phyloP scores from a whole-genome alignment of 1,139 yeast genomes.

The Pichia sp. region DNA sequence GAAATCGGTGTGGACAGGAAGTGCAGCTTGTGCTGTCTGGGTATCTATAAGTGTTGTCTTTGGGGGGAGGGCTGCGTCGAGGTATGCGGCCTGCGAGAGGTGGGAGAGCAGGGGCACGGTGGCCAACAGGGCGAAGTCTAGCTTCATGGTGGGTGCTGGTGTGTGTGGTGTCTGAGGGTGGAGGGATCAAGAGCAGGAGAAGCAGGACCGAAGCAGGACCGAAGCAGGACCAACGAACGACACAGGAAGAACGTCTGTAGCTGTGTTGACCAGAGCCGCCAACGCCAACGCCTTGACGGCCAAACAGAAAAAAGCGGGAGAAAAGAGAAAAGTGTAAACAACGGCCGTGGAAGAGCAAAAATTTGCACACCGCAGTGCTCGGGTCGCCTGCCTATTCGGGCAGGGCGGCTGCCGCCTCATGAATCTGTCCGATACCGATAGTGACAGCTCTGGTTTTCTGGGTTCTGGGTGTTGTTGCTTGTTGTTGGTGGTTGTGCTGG shows the following conservation, averaged over 20 bases:
- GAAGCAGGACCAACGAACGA: not conserved
- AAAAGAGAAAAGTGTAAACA: too few relatives aligned
- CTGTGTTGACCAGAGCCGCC: too few relatives aligned
- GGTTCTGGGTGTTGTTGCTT: too few relatives aligned
- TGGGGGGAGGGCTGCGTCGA: slow-evolving; percentile 1
- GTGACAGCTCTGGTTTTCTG: too few relatives aligned
- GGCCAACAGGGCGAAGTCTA: not conserved
- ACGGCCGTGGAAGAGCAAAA: too few relatives aligned
- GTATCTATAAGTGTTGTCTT: slow-evolving; percentile 6
- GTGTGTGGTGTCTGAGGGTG: not conserved
- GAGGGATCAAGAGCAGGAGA: too few relatives aligned
- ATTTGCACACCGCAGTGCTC: not conserved
- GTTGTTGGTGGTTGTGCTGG: too few relatives aligned
- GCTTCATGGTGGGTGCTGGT: not conserved
- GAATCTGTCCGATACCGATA: not conserved
- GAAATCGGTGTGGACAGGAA: not conserved
- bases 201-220: too few relatives aligned
- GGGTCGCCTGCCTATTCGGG: slow-evolving; percentile 1
- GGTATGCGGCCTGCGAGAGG: not conserved
- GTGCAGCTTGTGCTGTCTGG: not conserved
- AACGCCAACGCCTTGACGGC: too few relatives aligned
- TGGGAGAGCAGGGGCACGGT: not conserved
- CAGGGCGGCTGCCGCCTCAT: not conserved
- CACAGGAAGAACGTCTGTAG: too few relatives aligned
- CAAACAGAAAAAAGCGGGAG: too few relatives aligned